Evolutionary conservation across 192 early-diverging fungal species (phyloP).

Genomic region (Coemansia pectinata): DNA sequence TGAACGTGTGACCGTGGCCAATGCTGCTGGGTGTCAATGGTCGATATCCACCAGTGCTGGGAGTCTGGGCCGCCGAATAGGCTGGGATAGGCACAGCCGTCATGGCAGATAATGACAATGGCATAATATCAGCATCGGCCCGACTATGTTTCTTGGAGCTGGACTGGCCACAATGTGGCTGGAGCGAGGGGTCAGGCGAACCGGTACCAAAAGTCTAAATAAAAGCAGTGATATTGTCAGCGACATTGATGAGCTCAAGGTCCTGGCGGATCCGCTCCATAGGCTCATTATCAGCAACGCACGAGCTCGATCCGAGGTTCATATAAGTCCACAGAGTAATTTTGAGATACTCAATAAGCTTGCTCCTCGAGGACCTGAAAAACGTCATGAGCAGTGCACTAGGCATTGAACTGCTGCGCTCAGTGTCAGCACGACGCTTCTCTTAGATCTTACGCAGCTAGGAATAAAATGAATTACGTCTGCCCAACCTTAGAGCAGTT

Average conservation of each 20-base stretch:
- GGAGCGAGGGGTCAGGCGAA: conserved; percentile 26
- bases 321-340: conserved; percentile 69
- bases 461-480: no score
- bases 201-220: conserved; percentile 68
- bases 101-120: not conserved
- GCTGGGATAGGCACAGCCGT: not conserved
- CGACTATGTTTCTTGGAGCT: no score
- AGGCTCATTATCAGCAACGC: conserved; percentile 73
- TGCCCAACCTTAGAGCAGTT: no score
- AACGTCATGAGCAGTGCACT: not conserved
- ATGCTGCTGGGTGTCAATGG: conserved; percentile 11
- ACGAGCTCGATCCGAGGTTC: conserved; percentile 71
- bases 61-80: not conserved
- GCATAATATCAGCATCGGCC: no score
- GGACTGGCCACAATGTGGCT: not conserved
- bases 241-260: conserved; percentile 65
- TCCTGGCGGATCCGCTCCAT: conserved; percentile 70
- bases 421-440: no score
- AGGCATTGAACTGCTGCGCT: no score
- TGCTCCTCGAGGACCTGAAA: conserved; percentile 65
- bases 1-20: conserved; percentile 15
- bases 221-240: conserved; percentile 64
- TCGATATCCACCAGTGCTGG: not conserved
- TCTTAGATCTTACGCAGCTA: no score
- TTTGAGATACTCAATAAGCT: conserved; percentile 69